phyloP scores from a whole-genome alignment of 192 early-diverging fungal genomes.

The Podila epigama region DNA sequence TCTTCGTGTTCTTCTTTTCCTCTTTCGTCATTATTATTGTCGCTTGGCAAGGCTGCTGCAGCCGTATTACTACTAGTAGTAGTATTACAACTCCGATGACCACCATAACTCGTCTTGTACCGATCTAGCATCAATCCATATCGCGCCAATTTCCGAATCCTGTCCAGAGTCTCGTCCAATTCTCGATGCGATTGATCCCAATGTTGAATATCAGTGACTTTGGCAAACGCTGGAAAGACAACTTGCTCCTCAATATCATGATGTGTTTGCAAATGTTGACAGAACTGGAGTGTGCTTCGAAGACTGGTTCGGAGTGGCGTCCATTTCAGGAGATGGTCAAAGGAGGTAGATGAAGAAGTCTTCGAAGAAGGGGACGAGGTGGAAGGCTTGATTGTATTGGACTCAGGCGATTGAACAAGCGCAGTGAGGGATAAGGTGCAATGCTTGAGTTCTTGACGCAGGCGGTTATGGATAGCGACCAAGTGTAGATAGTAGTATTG shows the following conservation, averaged over 20 bases:
- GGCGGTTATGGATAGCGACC: not conserved
- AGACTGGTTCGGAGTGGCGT: not conserved
- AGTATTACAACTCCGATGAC: not conserved
- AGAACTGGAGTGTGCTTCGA: not conserved
- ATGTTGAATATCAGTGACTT: conserved; percentile 1
- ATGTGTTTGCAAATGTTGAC: not conserved
- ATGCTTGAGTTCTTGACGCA: not conserved
- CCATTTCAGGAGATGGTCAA: not conserved
- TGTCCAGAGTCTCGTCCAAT: not conserved
- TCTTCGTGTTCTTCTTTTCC: not conserved
- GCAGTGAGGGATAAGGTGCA: not conserved
- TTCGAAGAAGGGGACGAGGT: not conserved
- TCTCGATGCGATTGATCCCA: not conserved
- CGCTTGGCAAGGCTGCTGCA: not conserved
- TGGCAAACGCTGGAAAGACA: not conserved
- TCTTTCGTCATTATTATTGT: not conserved
- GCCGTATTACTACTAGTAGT: too few relatives aligned
- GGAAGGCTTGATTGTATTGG: too few relatives aligned
- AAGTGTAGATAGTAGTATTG: not conserved
- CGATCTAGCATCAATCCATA: not conserved
- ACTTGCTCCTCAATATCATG: not conserved
- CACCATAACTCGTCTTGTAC: not conserved
- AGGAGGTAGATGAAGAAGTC: not conserved
- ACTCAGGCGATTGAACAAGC: too few relatives aligned
- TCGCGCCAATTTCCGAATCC: not conserved